Base-by-base conservation (phyloP, 176 grass and related monocot species). In the Raddia distichophylla region DNA sequence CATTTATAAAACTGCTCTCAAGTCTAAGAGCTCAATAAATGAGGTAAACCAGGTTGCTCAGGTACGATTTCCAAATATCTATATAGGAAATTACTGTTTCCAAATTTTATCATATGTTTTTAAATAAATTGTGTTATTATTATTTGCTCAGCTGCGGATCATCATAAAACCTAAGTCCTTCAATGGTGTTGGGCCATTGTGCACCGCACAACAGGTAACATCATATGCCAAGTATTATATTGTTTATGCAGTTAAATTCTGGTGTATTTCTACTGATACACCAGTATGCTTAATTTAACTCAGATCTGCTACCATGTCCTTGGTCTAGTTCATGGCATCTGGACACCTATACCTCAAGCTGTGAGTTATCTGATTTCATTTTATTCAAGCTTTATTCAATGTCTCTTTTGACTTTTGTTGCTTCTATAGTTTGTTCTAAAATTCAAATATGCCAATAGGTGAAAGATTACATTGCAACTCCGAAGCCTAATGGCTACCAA, bases 231-330 rank as follows among this genome's bases (percentile, higher is more conserved):
- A 67, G 47, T 70, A 81, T 49, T 77, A 66, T 73, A 60, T 84
- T 63, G 12, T 66, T 73, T 80, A 62, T 81, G 69, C 45, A 64
- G 34, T 82, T 77, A 57, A 74, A 60, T 80, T n/a, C n/a, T n/a
- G n/a, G n/a, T n/a, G n/a, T n/a, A n/a, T n/a, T 73, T 27, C 76
- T 35, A 82, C 68, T 87, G 63, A 71, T 68, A 37, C 59, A 57
- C 46, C 85, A 81, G 52, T 85, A 37, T 87, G 48, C 35, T 84
- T 44, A 20, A 80, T 82, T 81, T 44, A 72, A 63, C 87, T 78
- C 90, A 98, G 96, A 92, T 98, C 71, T 98, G 96, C 77, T 98
- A 98, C 76, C 96, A 98, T 84, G 88, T 95, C 66, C 93, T 98
- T 91, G 96, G 93, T 49, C 89, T 95, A 90, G 96, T 98, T 91